A percentile compares a stretch with the other conserved stretches of the same genome.
These are phyloP conservation scores for Butyriboletus regius DNA, from an alignment of 1,284 basidiomycete species.

Conservation along the genomic window DNA sequence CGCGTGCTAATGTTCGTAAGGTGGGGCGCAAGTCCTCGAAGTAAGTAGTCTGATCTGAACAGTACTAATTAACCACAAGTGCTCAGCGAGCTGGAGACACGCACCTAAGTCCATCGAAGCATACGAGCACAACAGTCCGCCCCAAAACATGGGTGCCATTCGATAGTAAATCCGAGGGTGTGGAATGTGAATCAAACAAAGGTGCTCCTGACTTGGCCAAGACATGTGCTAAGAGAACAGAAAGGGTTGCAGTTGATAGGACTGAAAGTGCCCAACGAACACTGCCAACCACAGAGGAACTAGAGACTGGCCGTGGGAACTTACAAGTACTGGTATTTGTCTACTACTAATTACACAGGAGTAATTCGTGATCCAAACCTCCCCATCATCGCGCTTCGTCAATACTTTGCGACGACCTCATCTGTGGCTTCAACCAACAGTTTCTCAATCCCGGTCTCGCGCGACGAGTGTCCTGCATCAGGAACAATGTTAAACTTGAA, in stretches of 20 bases:
- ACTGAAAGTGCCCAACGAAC: constrained; percentile 2
- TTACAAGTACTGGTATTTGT: background rate
- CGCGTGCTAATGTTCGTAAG: constrained; percentile 65
- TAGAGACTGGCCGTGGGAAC: background rate
- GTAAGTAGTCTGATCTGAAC: constrained; percentile 64
- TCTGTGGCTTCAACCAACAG: constrained; percentile 59
- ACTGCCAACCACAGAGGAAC: background rate
- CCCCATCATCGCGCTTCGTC: background rate
- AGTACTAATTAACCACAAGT: background rate
- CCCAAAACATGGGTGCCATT: constrained; percentile 71
- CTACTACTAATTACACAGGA: background rate
- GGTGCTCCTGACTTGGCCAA: background rate
- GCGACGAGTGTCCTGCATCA: constrained; percentile 87
- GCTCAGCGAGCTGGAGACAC: background rate
- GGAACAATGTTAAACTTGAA: constrained; percentile 62
- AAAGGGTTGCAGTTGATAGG: constrained; percentile 4
- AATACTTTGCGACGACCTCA: constrained; percentile 27
- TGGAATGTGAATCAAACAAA: background rate
- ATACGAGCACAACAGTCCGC: constrained; percentile 72
- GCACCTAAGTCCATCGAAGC: constrained; percentile 66
- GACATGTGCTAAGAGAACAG: constrained; percentile 8
- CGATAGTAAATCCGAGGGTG: constrained; percentile 25
- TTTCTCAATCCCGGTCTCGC: constrained; percentile 69
- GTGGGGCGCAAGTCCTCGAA: constrained; percentile 69
- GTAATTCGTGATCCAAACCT: background rate